phyloP scores from a whole-genome alignment of 345 rosid species.

The Citrus medica region DNA sequence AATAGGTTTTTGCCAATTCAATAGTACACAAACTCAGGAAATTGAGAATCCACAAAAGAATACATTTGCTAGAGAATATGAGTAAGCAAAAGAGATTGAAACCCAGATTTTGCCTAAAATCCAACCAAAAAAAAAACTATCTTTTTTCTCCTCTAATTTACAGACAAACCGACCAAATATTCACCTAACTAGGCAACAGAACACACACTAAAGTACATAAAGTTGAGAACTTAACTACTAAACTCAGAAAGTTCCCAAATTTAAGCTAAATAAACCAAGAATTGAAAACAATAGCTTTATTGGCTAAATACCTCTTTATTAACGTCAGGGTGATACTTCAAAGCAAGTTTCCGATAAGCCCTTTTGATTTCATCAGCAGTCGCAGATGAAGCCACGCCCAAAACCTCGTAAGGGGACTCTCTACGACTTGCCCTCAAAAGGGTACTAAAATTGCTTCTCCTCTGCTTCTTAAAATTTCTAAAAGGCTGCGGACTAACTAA shows the following conservation, averaged over 20 bases:
- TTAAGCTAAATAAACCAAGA: background rate
- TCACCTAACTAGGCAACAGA: background rate
- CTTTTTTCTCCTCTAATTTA: background rate
- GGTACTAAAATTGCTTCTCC: conserved; percentile 23
- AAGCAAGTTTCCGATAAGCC: conserved; percentile 96
- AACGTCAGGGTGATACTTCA: conserved; percentile 92
- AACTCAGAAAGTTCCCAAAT: background rate
- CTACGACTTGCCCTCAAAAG: conserved; percentile 51
- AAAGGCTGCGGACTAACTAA: conserved; percentile 17
- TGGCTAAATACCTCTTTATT: conserved; percentile 67
- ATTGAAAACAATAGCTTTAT: background rate
- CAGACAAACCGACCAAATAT: background rate
- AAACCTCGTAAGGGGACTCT: conserved; percentile 82
- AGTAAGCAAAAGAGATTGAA: background rate
- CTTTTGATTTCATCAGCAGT: conserved; percentile 80
- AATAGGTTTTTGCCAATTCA: background rate
- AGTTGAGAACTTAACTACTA: background rate
- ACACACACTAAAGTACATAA: background rate
- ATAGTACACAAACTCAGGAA: background rate
- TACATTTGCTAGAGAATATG: background rate
- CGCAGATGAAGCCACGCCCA: conserved; percentile 78
- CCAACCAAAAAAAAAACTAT: background rate
- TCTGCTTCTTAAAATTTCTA: conserved; percentile 26
- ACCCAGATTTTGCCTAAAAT: background rate
- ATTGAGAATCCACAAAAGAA: background rate